These are phyloP conservation scores for Citrus trifoliata DNA, from an alignment of 345 rosid genomes.

Conservation along the genomic window DNA sequence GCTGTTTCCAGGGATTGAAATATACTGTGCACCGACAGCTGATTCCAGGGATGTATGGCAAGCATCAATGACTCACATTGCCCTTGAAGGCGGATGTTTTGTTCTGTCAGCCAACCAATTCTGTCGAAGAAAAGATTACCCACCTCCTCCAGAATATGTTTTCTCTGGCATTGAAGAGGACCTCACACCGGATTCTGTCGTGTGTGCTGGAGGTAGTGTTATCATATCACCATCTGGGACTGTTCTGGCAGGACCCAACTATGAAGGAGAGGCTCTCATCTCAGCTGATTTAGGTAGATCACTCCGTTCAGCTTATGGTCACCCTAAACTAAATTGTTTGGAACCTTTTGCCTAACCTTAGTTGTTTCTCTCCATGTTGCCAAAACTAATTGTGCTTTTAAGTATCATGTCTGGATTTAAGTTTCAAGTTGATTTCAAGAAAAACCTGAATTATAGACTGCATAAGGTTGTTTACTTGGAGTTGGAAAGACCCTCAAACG, in stretches of 20 bases:
- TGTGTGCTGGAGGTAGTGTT: conserved; percentile 91
- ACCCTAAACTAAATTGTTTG: not conserved
- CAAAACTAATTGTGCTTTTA: not conserved
- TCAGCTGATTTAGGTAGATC: conserved; percentile 80
- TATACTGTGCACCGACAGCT: conserved; percentile 96
- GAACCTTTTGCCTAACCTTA: not conserved
- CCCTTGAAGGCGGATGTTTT: conserved; percentile 95
- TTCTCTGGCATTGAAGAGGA: conserved; percentile 70
- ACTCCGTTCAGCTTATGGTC: not conserved
- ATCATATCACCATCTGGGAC: conserved; percentile 84
- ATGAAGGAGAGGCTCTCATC: conserved; percentile 77
- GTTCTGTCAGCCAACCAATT: conserved; percentile 90
- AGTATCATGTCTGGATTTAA: not conserved
- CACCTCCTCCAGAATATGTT: conserved; percentile 80
- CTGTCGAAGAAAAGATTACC: conserved; percentile 82
- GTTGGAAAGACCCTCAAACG: not conserved
- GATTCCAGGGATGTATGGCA: conserved; percentile 81
- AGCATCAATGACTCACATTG: conserved; percentile 92
- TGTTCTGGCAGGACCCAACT: conserved; percentile 89
- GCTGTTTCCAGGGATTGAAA: conserved; percentile 58
- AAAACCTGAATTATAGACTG: not conserved
- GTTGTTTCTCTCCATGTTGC: not conserved
- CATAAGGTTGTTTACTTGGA: not conserved
- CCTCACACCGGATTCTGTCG: conserved; percentile 71
- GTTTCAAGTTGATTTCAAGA: not conserved